phyloP scores from a whole-genome alignment of 2,329 filamentous ascomycete species.

The Pyricularia pennisetigena region DNA sequence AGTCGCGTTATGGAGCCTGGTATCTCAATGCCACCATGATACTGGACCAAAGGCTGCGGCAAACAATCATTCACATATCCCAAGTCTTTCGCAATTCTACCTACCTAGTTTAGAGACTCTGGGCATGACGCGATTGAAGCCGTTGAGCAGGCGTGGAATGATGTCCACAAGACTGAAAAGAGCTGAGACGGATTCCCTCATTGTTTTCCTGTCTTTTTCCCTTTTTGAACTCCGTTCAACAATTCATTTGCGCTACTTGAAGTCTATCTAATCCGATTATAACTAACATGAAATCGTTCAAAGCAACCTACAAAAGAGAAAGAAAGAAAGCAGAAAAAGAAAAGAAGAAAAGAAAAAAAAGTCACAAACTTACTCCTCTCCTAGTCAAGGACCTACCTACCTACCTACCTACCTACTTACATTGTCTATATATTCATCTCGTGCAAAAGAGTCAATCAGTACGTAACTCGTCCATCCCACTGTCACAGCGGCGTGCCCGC shows the following conservation, averaged over 20 bases:
- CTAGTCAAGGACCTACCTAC: neutral
- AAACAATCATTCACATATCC: conserved; percentile 24
- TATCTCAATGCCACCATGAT: conserved; percentile 32
- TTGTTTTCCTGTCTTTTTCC: conserved; percentile 10
- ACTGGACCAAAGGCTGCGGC: conserved; percentile 51
- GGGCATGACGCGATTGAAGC: conserved; percentile 22
- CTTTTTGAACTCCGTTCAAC: neutral
- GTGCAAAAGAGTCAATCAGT: neutral
- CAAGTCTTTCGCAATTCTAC: neutral
- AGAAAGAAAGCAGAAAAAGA: neutral
- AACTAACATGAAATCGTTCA: neutral
- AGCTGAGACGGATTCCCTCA: conserved; percentile 48
- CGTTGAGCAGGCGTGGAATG: conserved; percentile 38
- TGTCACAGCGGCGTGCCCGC: neutral
- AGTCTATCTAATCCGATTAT: neutral
- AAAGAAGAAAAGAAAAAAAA: neutral
- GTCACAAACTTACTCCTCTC: neutral
- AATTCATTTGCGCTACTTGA: neutral
- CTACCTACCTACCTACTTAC: too few species aligned
- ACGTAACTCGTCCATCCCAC: neutral
- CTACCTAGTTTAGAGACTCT: neutral
- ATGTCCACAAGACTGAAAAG: conserved; percentile 61
- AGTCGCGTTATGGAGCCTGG: conserved; percentile 43
- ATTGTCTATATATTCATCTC: neutral
- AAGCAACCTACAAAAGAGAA: too few species aligned